Conservation (phyloP, 768 basidiomycete species). For the Calocera viscosa region DNA sequence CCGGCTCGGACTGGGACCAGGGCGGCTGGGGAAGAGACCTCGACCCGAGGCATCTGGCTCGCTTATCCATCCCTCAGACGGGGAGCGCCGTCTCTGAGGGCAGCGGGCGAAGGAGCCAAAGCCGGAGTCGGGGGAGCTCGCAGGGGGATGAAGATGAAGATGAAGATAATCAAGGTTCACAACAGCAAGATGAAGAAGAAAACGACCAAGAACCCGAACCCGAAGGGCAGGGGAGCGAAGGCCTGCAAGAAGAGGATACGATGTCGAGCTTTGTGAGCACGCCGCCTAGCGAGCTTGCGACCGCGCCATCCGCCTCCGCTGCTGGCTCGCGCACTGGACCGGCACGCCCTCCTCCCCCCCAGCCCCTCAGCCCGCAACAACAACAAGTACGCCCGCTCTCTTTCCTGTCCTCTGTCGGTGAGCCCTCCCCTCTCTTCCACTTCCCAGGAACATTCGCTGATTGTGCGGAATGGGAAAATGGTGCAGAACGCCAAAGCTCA, state of each 20-base stretch:
- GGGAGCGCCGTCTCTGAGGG: too few species aligned
- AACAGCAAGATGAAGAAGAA: background rate
- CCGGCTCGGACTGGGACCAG: background rate
- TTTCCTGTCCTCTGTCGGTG: background rate
- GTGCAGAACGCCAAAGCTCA: background rate
- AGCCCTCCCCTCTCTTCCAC: background rate
- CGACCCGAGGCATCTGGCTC: background rate
- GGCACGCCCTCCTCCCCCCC: background rate
- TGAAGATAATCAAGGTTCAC: background rate
- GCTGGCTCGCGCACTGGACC: too few species aligned
- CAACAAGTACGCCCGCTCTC: background rate
- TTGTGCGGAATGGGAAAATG: too few species aligned
- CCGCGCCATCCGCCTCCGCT: background rate
- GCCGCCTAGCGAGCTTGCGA: background rate
- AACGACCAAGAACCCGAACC: background rate
- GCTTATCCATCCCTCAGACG: background rate
- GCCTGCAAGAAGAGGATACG: background rate
- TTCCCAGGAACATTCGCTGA: background rate
- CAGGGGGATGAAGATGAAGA: background rate
- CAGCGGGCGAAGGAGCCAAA: background rate
- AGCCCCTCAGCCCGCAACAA: background rate
- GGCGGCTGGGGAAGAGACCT: background rate
- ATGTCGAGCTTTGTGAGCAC: background rate
- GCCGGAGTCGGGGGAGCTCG: background rate
- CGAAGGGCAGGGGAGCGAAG: background rate